Conservation (phyloP, 2,329 filamentous ascomycete genomes). For the Tolypocladium ophioglossoides region DNA sequence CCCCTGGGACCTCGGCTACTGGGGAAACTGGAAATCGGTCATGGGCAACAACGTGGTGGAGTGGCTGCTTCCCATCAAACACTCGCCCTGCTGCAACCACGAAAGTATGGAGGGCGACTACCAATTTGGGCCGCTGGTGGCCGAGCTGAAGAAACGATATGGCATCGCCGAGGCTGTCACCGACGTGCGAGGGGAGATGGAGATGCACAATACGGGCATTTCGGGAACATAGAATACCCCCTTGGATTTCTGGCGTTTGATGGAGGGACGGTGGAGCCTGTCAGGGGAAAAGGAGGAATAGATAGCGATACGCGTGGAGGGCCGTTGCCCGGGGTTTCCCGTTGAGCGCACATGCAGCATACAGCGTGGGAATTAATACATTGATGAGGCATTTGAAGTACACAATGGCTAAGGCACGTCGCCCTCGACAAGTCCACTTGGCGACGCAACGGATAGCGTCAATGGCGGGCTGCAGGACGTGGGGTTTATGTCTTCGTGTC, state of each 20-base stretch:
- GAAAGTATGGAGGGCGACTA: slow-evolving; percentile 57
- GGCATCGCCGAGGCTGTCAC: slow-evolving; percentile 8
- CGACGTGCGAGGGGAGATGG: not conserved
- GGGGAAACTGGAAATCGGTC: slow-evolving; percentile 64
- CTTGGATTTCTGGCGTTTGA: slow-evolving; percentile 1
- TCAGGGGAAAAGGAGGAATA: not conserved
- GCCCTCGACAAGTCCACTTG: too few relatives aligned
- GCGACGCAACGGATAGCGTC: too few relatives aligned
- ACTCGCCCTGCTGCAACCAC: slow-evolving; percentile 65
- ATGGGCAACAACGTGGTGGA: slow-evolving; percentile 65
- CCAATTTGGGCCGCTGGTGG: slow-evolving; percentile 51
- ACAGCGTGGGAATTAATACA: not conserved
- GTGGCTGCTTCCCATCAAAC: slow-evolving; percentile 70
- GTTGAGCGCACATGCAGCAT: not conserved
- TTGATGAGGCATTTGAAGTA: not conserved
- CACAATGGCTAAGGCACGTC: too few relatives aligned
- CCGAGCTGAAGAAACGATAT: slow-evolving; percentile 37
- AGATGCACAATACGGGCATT: not conserved
- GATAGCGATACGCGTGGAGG: not conserved
- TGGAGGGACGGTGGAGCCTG: not conserved
- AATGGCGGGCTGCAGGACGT: too few relatives aligned
- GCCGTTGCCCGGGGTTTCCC: not conserved
- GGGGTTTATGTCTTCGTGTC: too few relatives aligned
- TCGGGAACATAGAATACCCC: not conserved
- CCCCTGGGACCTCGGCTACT: slow-evolving; percentile 67